Evolutionary conservation across 2,329 filamentous ascomycete species (phyloP).

Genomic region (Cercospora janseana): DNA sequence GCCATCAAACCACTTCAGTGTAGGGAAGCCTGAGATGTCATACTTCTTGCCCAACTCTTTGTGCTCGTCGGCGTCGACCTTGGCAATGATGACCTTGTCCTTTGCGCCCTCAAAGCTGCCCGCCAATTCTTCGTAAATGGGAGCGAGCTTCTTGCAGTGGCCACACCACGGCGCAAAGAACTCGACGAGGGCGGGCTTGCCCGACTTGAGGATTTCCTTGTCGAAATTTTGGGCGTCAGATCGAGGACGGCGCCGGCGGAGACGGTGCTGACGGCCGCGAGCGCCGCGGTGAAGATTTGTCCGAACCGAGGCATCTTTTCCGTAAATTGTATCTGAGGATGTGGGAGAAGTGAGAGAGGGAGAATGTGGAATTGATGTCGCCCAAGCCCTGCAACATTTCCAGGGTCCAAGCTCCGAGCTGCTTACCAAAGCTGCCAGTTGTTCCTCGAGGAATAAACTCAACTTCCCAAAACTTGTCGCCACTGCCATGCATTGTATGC

Average conservation of each 20-base stretch:
- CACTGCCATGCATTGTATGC: too few species aligned
- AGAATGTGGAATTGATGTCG: background rate
- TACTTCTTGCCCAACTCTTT: slow-evolving; percentile 80
- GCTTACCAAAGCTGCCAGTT: slow-evolving; percentile 4
- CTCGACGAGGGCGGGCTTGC: slow-evolving; percentile 93
- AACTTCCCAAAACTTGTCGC: too few species aligned
- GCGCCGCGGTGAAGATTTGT: slow-evolving; percentile 47
- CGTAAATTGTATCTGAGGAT: background rate
- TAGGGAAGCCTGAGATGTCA: slow-evolving; percentile 91
- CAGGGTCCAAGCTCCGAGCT: slow-evolving; percentile 4
- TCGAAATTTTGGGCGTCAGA: slow-evolving; percentile 91
- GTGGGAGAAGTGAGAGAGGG: background rate
- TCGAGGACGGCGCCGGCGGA: slow-evolving; percentile 85
- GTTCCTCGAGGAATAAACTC: too few species aligned
- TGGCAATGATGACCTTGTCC: slow-evolving; percentile 80
- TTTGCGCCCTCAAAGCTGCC: slow-evolving; percentile 68
- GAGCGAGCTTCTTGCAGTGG: slow-evolving; percentile 97
- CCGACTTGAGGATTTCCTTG: slow-evolving; percentile 79
- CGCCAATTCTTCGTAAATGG: slow-evolving; percentile 89
- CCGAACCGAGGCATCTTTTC: slow-evolving; percentile 48
- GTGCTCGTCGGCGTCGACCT: slow-evolving; percentile 92
- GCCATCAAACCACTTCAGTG: slow-evolving; percentile 95
- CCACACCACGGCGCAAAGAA: slow-evolving; percentile 99
- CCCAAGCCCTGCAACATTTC: slow-evolving; percentile 3
- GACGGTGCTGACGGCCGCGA: slow-evolving; percentile 52